Evolutionary conservation across 176 grass and related monocot genomes (phyloP).

Genomic region (Ampelocalamus luodianensis): DNA sequence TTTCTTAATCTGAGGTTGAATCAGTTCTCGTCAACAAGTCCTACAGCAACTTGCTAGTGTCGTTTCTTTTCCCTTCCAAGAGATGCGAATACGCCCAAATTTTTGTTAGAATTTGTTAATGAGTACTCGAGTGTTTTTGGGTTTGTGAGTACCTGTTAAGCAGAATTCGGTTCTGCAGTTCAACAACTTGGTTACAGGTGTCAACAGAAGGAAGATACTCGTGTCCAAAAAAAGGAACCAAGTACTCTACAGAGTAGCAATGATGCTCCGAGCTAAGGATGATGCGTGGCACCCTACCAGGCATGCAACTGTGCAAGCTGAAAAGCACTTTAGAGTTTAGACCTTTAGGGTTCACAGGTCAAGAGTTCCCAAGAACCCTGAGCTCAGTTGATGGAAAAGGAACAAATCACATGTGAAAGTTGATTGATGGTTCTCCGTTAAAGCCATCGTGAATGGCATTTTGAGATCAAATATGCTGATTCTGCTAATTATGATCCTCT

Average conservation of each 20-base stretch:
- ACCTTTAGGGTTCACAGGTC: background rate
- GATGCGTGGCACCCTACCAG: background rate
- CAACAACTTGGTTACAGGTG: background rate
- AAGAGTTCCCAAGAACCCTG: slow-evolving; percentile 46
- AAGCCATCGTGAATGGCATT: slow-evolving; percentile 12
- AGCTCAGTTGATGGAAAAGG: slow-evolving; percentile 32
- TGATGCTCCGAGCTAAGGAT: background rate
- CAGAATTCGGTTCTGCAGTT: background rate
- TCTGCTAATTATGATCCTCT: background rate
- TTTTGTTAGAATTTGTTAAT: no score
- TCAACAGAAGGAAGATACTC: background rate
- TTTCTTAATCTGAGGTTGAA: background rate
- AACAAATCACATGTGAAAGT: slow-evolving; percentile 4
- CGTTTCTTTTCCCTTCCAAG: background rate
- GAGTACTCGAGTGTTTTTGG: no score
- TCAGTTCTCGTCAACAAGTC: background rate
- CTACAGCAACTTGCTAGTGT: background rate
- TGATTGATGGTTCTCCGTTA: background rate
- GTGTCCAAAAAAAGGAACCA: background rate
- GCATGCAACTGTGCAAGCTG: background rate
- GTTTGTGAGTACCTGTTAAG: no score
- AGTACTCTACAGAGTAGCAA: background rate
- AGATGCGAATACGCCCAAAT: slow-evolving; percentile 43
- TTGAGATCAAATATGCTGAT: slow-evolving; percentile 29
- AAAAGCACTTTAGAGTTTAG: slow-evolving; percentile 17